Evolutionary conservation across 176 grass and related monocot species (phyloP), one percentile per base, ranked within the genome.

Genomic region (Juncus inflexus): DNA sequence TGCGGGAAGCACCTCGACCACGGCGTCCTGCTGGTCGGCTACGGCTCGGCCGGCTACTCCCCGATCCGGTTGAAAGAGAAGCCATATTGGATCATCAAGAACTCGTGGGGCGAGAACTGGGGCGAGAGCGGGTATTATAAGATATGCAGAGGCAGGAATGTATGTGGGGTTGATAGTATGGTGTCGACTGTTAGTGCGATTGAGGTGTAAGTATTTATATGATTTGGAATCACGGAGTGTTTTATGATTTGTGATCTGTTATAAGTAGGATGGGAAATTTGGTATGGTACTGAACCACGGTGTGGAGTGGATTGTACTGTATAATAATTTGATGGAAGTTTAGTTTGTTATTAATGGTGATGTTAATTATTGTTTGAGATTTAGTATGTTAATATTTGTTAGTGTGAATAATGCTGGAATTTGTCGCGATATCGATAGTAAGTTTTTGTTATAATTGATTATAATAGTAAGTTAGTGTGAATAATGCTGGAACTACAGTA

Each of bases 41-140:
- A 89, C 3, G 90, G 90, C 12, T 80, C 79, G 0, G 76, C 90
- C n/a, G 90, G 85, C 12, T 95, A 78, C 3, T 73, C 90, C 2
- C 90, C 85, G 1, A 85, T 95, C 56, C 85, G 85, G 15, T 82
- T 95, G 42, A 95, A 95, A 79, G 85, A 95, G 14, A 86, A 86
- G 85, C 90, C 90, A 4, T 95, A 86, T 62, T 95, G 90, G 90
- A 89, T 95, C 78, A 95, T 95, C 74, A 95, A 95, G 81, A 95
- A 95, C 79, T 95, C 85, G 0, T 95, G 90, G 90, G 90, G 85
- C 8, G 85, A 89, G 64, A 85, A 80, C 59, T 94, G 90, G 90
- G 90, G 90, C 16, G 82, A 89, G 76, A 80, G 45, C 8, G 85
- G 90, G 7, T 89, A 95, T 71, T 95, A 95, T 76, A 83, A 86